Evolutionary conservation across 805 yeast species (phyloP), one percentile per base, ranked within the genome.

Genomic region (Yamadazyma ubonensis): DNA sequence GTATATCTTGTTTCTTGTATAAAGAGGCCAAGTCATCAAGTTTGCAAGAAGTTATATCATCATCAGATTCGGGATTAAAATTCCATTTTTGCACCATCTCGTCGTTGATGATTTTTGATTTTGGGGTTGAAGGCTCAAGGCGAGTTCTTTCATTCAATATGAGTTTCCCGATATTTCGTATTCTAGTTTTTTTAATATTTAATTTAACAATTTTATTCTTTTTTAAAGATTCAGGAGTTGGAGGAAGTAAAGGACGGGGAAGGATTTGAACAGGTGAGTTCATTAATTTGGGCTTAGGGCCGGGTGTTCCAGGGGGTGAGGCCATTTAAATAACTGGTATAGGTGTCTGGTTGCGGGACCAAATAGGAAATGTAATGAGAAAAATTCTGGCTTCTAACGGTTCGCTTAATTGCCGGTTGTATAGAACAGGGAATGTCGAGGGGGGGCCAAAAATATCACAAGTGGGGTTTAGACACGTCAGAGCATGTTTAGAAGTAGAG

Each of bases 61-160:
- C 32, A 26, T 41, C 44, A 30, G 28, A 29, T 5, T 25, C 37
- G 46, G 39, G n/a, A n/a, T n/a, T n/a, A n/a, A n/a, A n/a, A 16
- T 31, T 46, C 63, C 61, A 58, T 32, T 47, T 37, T 8, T 52
- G 48, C 12, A 67, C 63, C 37, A 53, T 46, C 15, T 58, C 59
- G 3, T 63, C 66, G 11, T 59, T 53, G 29, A 61, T 61, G 2
- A 65, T 44, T 39, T 67, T 70, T 5, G 45, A 52, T 20, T 54
- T 55, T 3, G 76, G 76, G 0, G 75, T 69, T 2, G 43, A 21
- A 1, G 70, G 70, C 8, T 15, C 37, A 10, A 42, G 31, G 4
- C 22, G 40, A 6, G 49, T 45, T 15, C 35, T 39, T 18, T 45
- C 49, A 31, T 42, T 45, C 18, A 45, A 11, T 16, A 42, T n/a